phyloP scores from a whole-genome alignment of 1,139 yeast species.

The Hansenula sp. region DNA sequence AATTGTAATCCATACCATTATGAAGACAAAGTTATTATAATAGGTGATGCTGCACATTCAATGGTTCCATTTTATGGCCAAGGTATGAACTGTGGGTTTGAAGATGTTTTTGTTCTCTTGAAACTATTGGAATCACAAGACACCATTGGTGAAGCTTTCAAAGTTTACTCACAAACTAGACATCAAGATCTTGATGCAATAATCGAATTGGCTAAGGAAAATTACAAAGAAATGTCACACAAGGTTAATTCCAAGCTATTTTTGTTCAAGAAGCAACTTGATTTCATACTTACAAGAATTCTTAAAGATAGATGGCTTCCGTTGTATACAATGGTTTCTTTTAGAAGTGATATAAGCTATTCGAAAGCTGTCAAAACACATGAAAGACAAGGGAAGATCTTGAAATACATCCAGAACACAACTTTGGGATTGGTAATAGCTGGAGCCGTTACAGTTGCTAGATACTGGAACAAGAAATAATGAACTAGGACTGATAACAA shows the following conservation, averaged over 20 bases:
- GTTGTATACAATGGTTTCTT: conserved; percentile 87
- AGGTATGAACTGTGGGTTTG: conserved; percentile 96
- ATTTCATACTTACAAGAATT: conserved; percentile 54
- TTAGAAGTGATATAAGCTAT: conserved; percentile 78
- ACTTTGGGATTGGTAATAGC: conserved; percentile 6
- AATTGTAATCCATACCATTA: conserved; percentile 67
- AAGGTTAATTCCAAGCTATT: conserved; percentile 67
- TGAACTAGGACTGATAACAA: too few species aligned
- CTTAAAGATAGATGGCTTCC: conserved; percentile 73
- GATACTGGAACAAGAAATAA: background rate
- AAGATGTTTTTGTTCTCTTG: conserved; percentile 72
- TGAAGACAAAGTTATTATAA: conserved; percentile 57
- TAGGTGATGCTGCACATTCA: conserved; percentile 95
- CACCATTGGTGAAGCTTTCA: conserved; percentile 49
- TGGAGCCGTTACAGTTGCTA: background rate
- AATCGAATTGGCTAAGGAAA: conserved; percentile 71
- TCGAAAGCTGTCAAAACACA: conserved; percentile 61
- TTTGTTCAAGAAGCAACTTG: conserved; percentile 62
- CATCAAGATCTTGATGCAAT: conserved; percentile 70
- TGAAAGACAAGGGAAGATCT: conserved; percentile 42
- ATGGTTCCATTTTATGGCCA: conserved; percentile 98
- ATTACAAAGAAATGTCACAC: conserved; percentile 85
- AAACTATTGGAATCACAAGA: conserved; percentile 43
- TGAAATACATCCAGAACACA: conserved; percentile 18
- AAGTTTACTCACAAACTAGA: conserved; percentile 51